A percentile compares a stretch with the other conserved stretches of the same genome.
phyloP scores from a whole-genome alignment of 2,329 filamentous ascomycete species.

The Sodiomyces alkalinus region DNA sequence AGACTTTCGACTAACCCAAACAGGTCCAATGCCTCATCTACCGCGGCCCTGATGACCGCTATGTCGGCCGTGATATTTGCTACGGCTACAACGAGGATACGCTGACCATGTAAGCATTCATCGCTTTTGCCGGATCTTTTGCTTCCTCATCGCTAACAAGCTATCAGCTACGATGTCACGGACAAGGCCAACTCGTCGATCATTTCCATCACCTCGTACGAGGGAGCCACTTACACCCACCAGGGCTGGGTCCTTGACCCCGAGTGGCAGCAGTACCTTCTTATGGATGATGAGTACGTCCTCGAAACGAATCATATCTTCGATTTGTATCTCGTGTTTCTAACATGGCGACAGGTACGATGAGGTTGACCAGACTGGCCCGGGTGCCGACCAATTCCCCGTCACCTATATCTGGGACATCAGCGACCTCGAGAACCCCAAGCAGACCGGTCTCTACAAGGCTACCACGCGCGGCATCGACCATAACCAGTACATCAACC shows the following conservation, averaged over 20 bases:
- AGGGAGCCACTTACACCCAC: constrained; percentile 41
- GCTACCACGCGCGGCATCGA: constrained; percentile 25
- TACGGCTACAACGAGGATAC: constrained; percentile 40
- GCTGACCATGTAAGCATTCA: no score
- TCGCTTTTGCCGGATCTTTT: no score
- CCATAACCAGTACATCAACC: constrained; percentile 31
- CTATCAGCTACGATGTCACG: constrained; percentile 36
- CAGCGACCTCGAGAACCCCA: constrained; percentile 23
- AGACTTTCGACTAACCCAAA: constrained; percentile 43
- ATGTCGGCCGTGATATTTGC: constrained; percentile 35
- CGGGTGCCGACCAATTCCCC: constrained; percentile 25
- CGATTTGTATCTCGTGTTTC: no score
- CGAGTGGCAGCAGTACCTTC: constrained; percentile 26
- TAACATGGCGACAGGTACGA: no score
- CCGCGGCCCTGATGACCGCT: constrained; percentile 31
- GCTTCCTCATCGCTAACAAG: no score
- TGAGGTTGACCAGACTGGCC: constrained; percentile 24
- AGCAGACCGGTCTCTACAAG: constrained; percentile 26
- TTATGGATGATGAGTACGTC: constrained; percentile 39
- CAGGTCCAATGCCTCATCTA: constrained; percentile 43
- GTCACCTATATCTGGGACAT: constrained; percentile 38
- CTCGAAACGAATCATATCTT: no score
- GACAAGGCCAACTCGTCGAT: constrained; percentile 29
- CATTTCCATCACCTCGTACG: constrained; percentile 36
- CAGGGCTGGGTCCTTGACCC: constrained; percentile 33